Base-by-base conservation (phyloP, 139 green algal species). In the Dunaliella primolecta region DNA sequence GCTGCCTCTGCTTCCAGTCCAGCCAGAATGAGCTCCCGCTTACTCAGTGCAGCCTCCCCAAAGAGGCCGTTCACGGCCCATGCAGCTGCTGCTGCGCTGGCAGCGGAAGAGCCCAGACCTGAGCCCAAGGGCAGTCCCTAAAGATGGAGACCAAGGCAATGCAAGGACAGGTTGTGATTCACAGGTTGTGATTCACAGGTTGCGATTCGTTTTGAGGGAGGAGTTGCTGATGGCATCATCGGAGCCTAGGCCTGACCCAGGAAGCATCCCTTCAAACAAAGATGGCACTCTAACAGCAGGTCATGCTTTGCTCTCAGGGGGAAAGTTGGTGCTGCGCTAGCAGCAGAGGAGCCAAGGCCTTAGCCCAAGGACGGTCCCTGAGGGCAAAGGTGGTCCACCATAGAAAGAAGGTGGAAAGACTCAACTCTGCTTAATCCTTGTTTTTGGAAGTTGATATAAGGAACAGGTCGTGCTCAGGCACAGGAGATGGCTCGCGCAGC, bases 21-120 rank as follows among this genome's bases (percentile, higher is more conserved):
- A 30, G 97, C 93, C 25, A 89, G 83, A 2, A 99, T 93, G 2
- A 98, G 94, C 81, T 71, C 21, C 75, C 71, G 79, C 89, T 97
- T 96, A 38, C 64, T 87, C 25, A 99, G 83, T 0, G 94, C 93
- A 29, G 57, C 46, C 7, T 64, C 83, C 32, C 97, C 97, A 87
- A 99, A 99, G 3, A 99, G 91, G 1, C 89, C 93, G 87, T 99
- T 99, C 36, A 98, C 95, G 0, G 96, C 96, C 89, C 84, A 92
- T 0, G 94, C 94, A 21, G 90, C 93, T 30, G 97, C 97, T 25
- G 97, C 97, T 56, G 97, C 97, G 72, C 90, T 96, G 0, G 97
- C 97, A 15, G 97, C 97, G 81, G 89, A 95, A 75, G 92, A 97
- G 78, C 97, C 97, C 88, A 99, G 88, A 24, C 97, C 97, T 37